Evolutionary conservation across 2,329 filamentous ascomycete genomes (phyloP), one percentile per base, ranked within the genome.

Genomic region (Ophiobolus disseminans): DNA sequence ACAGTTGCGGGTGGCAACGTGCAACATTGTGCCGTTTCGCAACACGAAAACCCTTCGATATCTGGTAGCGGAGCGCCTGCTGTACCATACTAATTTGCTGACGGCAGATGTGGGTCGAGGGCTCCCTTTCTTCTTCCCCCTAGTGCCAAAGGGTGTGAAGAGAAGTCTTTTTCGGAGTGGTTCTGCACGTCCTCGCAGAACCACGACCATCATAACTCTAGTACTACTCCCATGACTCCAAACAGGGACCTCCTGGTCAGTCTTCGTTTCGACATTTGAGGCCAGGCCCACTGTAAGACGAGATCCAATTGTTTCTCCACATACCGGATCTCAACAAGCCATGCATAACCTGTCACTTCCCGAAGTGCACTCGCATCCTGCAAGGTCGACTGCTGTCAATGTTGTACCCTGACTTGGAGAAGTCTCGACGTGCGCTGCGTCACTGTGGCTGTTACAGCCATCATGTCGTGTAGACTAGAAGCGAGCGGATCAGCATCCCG

Each of bases 1-100:
- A 49, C 50, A 30, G 44, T 22, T 32, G 26, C 38, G 45, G 52
- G 26, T 39, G 38, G 25, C 28, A 40, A 31, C 14, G 40, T 56
- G 39, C 46, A 7, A 58, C 48, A 44, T 55, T 26, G 35, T 42
- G 35, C 54, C 21, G 55, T 54, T 49, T 53, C 47, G 52, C 35
- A 10, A 23, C 34, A 48, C 47, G 51, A 50, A 20, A 48, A 53
- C n/a, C 25, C 40, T 19, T 34, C 32, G 17, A 19, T 30, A 14
- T n/a, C 21, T 17, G 26, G 28, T 39, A 40, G 41, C 41, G 41
- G 37, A 19, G 20, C n/a, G 34, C 19, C 17, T 21, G 17, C 17
- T 37, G 34, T 37, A 20, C 34, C n/a, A 22, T 37, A 19, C 11
- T 19, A 19, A 22, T 21, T 14, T 14, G 30, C 23, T 26, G n/a